Base-by-base conservation (phyloP, 2,329 filamentous ascomycete genomes). In the Coniochaeta ligniaria region DNA sequence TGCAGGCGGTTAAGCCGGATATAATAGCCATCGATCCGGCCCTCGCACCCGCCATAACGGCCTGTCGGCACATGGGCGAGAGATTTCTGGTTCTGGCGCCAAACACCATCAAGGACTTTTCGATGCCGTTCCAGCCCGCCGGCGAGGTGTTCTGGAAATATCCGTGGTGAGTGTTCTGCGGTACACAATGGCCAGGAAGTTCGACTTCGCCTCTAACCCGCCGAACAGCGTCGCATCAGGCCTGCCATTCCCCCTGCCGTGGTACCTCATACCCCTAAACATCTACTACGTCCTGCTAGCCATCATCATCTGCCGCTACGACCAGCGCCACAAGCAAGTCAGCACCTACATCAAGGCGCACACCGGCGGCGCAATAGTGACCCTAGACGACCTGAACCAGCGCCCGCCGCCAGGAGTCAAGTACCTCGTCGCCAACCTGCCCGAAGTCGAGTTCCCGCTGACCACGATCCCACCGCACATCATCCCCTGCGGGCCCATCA, bases 401-500 rank as follows among this genome's bases (percentile, higher is more conserved):
- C 57, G 4, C 45, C 63, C 33, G 26, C 67, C 41, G 61, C n/a
- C 54, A 14, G 60, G 62, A 11, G n/a, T 63, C 24, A 59, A 66
- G 50, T 64, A 73, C 24, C 61, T 75, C 7, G 66, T 72, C 20
- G 62, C 68, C 16, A 69, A 63, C 33, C 59, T 65, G 2, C 67
- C 69, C 1, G 69, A 74, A 57, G 61, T 74, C 26, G 77, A 80
- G 50, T 81, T 72, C 66, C 80, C 73, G 0, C 64, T 76, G 12
- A 41, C 31, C 28, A 60, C 70, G 1, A 67, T 78, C 2, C 76
- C 76, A 0, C 59, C 67, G 0, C 75, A 80, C 57, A 69, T 82
- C 11, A 68, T 74, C 1, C 66, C 73, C 1, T 81, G 78, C 60
- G 80, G 80, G 0, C 81, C 80, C 0, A 80, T 83, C 12, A 64